Evolutionary conservation across 164 flowering plant species (phyloP), one percentile per base, ranked within the genome.

Genomic region (Magnolia kwangsiensis): DNA sequence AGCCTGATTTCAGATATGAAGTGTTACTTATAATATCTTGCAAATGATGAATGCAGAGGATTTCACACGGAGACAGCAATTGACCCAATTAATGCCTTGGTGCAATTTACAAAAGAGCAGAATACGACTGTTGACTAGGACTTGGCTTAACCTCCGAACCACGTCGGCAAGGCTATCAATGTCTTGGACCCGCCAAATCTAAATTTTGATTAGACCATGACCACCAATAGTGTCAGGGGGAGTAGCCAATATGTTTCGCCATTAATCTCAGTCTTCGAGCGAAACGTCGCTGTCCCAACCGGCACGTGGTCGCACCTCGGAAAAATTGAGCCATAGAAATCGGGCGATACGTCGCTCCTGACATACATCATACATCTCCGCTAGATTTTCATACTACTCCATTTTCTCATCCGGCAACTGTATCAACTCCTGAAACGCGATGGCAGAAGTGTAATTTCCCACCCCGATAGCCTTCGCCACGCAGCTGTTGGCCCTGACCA

Each of bases 261-360:
- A 90, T 94, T 27, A 13, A 92, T 90, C 19, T 88, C 87, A 18
- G 71, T 83, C 80, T 27, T 27, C 29, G 24, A 23, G 24, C 24
- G 24, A 23, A 23, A 0, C 24, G 24, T 23, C 24, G 24, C 24
- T 27, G 95, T 92, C 6, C 94, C 97, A 13, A 94, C 98, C 0
- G 97, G 97, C 75, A 93, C 94, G 85, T 90, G 92, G 74, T 90
- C 91, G 72, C 94, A 89, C 55, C 88, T 90, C 7, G 91, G 94
- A 64, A 90, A 90, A 0, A 90, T 91, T 90, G 90, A 90, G 14
- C 86, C 94, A 79, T 90, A 90, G 69, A 90, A 87, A 69, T 90
- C 91, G 18, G 91, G 94, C 0, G 94, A 90, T 13, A 90, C 84
- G 76, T 90, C 94, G 64, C 75, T 45, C 1, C 91, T 91, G 0